Evolutionary conservation across 2,329 filamentous ascomycete genomes (phyloP), one percentile per base, ranked within the genome.

Genomic region (Beauveria pseudobassiana): DNA sequence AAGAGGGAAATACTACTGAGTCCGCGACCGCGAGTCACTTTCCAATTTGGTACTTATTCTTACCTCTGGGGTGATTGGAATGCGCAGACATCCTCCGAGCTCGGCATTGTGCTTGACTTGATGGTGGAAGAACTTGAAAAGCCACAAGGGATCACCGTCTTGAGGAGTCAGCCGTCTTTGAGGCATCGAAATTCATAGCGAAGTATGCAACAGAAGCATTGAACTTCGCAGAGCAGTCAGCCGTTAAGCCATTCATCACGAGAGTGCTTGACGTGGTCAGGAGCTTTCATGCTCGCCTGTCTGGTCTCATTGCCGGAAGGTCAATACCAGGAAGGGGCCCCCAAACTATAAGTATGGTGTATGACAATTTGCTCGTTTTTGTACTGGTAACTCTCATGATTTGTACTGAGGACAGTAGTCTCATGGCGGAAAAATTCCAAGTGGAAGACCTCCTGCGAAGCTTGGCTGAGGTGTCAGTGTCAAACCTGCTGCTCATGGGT

Each of bases 21-120:
- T 43, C 38, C 63, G 26, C 72, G 75, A 38, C 71, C 74, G 4
- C 67, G 72, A 10, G 67, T 72, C 2, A 76, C 74, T 9, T 80
- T 84, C 62, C 70, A 72, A 34, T 70, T 87, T 7, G 81, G 77
- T 14, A 76, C 78, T 7, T 78, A 81, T 62, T 68, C 69, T 0
- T 75, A 87, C 6, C 72, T 71, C 61, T 88, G 86, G 85, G 78
- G 77, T 8, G 51, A 65, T 2, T 88, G 86, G 85, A 75, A 84
- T 65, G 80, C 81, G 10, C 77, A 77, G 38, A 78, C 80, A 2
- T 87, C 85, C 1, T 87, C 85, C 3, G 84, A 88, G 65, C 66
- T 87, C 22, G 85, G 85, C 2, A 76, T 87, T 45, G 71, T 86
- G n/a, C 74, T 86, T 62, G 85, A 88, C 69, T 84, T 79, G 70